These are phyloP conservation scores for Gomphus sp. DNA, from an alignment of 1,284 basidiomycete species.

Conservation along the genomic window DNA sequence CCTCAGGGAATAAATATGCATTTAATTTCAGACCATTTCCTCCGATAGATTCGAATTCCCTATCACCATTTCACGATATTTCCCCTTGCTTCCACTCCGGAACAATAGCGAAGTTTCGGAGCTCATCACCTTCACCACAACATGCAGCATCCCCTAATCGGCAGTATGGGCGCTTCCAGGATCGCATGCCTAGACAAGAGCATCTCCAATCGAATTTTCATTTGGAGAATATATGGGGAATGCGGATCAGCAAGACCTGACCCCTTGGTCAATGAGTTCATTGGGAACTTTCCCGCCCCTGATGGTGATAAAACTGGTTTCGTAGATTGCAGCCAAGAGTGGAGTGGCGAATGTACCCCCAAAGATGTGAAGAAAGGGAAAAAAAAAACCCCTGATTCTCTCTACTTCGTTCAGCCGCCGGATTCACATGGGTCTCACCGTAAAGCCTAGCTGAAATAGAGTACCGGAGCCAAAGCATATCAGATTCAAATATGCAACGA, in stretches of 20 bases:
- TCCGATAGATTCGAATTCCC: no score
- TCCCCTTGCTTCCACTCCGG: not conserved
- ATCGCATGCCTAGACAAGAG: not conserved
- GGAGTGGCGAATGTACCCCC: slow-evolving; percentile 28
- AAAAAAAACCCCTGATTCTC: slow-evolving; percentile 26
- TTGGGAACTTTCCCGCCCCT: not conserved
- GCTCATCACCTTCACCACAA: not conserved
- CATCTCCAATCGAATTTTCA: not conserved
- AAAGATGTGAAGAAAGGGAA: slow-evolving; percentile 25
- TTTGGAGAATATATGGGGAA: not conserved
- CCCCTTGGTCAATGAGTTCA: not conserved
- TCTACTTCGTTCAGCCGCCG: slow-evolving; percentile 21
- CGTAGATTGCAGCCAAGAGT: slow-evolving; percentile 20
- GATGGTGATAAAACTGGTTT: not conserved
- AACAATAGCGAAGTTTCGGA: not conserved
- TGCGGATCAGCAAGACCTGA: not conserved
- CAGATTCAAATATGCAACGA: slow-evolving; percentile 19
- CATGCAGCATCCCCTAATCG: not conserved
- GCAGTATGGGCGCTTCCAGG: not conserved
- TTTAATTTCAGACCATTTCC: not conserved
- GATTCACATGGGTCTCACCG: slow-evolving; percentile 27
- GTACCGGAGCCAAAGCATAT: slow-evolving; percentile 24
- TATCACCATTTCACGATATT: no score
- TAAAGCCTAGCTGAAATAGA: slow-evolving; percentile 25
- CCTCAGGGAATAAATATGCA: no score